Evolutionary conservation across 2,329 filamentous ascomycete genomes (phyloP).

Genomic region (Davidsoniella neocaledoniae): DNA sequence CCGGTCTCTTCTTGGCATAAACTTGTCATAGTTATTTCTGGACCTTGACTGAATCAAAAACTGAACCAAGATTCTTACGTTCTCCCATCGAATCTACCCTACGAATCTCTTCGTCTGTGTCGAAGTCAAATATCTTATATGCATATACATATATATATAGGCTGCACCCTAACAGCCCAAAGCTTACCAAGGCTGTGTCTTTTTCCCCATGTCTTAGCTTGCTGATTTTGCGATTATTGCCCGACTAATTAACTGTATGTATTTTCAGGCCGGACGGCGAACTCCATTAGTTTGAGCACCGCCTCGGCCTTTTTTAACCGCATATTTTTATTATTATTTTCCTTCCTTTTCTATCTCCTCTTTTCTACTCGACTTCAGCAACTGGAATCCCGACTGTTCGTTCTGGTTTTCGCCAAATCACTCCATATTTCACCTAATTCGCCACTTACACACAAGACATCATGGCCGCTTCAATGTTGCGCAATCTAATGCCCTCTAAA

Average conservation of each 20-base stretch:
- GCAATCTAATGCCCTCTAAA: slow-evolving; percentile 12
- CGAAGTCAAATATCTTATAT: no score
- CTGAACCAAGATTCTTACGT: no score
- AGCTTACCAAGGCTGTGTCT: background rate
- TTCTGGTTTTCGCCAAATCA: background rate
- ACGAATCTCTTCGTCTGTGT: no score
- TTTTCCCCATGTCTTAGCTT: background rate
- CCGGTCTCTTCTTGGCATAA: no score
- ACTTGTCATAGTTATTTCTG: no score
- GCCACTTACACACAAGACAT: background rate
- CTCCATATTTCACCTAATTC: background rate
- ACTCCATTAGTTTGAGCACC: background rate
- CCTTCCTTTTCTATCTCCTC: background rate
- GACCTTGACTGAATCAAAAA: no score
- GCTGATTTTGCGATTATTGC: background rate
- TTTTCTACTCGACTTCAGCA: background rate
- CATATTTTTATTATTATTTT: background rate
- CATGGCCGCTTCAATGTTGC: slow-evolving; percentile 7
- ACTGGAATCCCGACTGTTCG: background rate
- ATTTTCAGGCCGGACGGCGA: background rate
- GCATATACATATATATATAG: no score
- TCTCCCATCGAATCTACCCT: no score
- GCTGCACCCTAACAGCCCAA: no score
- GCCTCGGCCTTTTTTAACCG: background rate
- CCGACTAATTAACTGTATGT: background rate